Evolutionary conservation across 2,329 filamentous ascomycete species (phyloP).

Genomic region (Chrysoporthe puriensis): DNA sequence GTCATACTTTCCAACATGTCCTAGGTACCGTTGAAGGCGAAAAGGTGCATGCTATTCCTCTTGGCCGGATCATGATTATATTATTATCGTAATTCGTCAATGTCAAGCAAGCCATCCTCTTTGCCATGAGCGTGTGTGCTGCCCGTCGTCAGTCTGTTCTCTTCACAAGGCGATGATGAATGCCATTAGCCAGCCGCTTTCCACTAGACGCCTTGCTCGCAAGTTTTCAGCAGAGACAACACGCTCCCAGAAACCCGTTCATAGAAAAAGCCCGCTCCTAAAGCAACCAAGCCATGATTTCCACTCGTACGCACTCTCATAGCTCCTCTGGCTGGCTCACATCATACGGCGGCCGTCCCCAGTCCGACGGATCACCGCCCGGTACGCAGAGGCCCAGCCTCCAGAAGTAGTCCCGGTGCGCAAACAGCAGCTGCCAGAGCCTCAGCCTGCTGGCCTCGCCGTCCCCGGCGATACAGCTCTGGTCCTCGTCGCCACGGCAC

Average conservation of each 20-base stretch:
- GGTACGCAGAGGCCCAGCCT: constrained; percentile 87
- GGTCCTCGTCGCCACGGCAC: constrained; percentile 75
- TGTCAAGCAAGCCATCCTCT: neutral
- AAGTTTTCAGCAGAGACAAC: neutral
- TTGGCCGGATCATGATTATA: neutral
- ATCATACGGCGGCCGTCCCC: constrained; percentile 59
- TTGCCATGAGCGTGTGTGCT: neutral
- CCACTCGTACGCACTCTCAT: constrained; percentile 41
- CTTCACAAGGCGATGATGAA: neutral
- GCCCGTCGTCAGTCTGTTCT: neutral
- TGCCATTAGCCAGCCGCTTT: neutral
- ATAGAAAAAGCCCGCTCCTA: neutral
- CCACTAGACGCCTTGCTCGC: constrained; percentile 16
- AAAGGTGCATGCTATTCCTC: neutral
- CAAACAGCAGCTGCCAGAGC: constrained; percentile 91
- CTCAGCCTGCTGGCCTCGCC: constrained; percentile 57
- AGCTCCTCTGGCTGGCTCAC: constrained; percentile 44
- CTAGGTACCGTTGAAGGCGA: neutral
- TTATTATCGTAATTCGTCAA: neutral
- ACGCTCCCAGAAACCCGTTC: neutral
- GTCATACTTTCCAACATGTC: neutral
- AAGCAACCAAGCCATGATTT: too few species aligned
- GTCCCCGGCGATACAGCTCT: constrained; percentile 67
- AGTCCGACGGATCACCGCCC: constrained; percentile 71
- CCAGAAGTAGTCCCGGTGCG: constrained; percentile 97